These are phyloP conservation scores for Cochlearia excelsa DNA, from an alignment of 345 rosid species.

Conservation along the genomic window DNA sequence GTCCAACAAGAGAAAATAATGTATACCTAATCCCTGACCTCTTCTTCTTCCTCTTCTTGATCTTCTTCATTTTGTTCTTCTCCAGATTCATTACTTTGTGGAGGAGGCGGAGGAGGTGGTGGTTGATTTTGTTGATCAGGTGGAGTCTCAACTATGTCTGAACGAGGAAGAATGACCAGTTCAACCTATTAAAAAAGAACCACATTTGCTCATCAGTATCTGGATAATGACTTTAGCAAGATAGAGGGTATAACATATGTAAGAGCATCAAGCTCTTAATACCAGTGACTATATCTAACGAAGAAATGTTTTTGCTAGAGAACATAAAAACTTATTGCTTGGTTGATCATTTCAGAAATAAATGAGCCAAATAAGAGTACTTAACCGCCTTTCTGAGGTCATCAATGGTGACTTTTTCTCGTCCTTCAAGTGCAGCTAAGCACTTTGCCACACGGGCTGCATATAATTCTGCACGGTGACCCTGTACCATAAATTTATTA, in stretches of 20 bases:
- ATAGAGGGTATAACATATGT: no score
- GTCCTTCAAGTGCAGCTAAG: constrained; percentile 91
- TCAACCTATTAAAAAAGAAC: constrained; percentile 59
- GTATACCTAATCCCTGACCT: constrained; percentile 27
- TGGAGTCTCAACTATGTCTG: constrained; percentile 66
- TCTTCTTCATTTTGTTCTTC: constrained; percentile 91
- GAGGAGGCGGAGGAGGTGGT: constrained; percentile 98
- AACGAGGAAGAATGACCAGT: constrained; percentile 94
- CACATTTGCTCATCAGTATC: constrained; percentile 28
- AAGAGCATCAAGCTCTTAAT: no score
- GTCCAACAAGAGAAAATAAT: not conserved
- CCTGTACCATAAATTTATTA: constrained; percentile 48
- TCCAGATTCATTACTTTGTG: constrained; percentile 70
- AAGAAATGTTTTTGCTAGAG: not conserved
- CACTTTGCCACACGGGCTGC: constrained; percentile 94
- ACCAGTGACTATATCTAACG: constrained; percentile 1
- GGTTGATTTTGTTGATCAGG: constrained; percentile 88
- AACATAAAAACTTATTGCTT: not conserved
- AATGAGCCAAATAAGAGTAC: constrained; percentile 39
- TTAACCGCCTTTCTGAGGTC: constrained; percentile 95
- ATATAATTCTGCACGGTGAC: constrained; percentile 94
- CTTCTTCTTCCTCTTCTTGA: constrained; percentile 52
- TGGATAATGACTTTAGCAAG: not conserved
- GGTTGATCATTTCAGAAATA: not conserved
- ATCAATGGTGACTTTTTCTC: constrained; percentile 85